Conservation (phyloP, 2,329 filamentous ascomycete genomes). For the Arthroderma sp. region DNA sequence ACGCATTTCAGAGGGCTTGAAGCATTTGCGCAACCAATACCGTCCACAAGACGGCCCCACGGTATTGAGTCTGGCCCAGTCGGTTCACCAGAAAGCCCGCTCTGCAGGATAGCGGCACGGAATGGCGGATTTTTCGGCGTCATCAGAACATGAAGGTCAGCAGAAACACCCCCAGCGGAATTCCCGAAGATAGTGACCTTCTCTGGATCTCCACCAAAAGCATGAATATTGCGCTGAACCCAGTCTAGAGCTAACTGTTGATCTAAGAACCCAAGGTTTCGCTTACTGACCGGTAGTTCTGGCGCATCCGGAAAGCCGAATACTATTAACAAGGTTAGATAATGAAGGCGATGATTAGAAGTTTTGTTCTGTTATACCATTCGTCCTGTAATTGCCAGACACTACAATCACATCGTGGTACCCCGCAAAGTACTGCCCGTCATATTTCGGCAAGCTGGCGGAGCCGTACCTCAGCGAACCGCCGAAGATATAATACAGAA, state of each 20-base stretch:
- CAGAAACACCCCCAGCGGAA: constrained; percentile 41
- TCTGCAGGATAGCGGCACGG: constrained; percentile 18
- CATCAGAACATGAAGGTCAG: constrained; percentile 22
- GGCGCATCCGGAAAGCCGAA: not conserved
- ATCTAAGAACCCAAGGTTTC: constrained; percentile 49
- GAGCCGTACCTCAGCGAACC: constrained; percentile 1
- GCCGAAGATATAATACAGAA: constrained; percentile 2
- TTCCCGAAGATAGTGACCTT: constrained; percentile 39
- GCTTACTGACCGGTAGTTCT: not conserved
- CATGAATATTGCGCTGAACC: constrained; percentile 41
- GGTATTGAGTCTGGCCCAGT: not conserved
- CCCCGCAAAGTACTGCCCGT: not conserved
- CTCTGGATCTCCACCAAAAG: constrained; percentile 42
- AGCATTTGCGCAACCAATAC: not conserved
- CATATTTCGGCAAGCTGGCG: not conserved
- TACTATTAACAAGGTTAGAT: not conserved
- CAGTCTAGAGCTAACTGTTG: constrained; percentile 46
- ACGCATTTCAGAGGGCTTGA: constrained; percentile 5
- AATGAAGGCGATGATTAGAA: not conserved
- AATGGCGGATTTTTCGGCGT: not conserved
- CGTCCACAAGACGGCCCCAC: not conserved
- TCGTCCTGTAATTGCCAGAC: constrained; percentile 1
- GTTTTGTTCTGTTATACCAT: not conserved
- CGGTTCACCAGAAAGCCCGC: not conserved
- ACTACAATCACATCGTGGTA: constrained; percentile 1